These are phyloP conservation scores for Leccinum longicurvipes DNA, from an alignment of 768 basidiomycete species.

Conservation along the genomic window DNA sequence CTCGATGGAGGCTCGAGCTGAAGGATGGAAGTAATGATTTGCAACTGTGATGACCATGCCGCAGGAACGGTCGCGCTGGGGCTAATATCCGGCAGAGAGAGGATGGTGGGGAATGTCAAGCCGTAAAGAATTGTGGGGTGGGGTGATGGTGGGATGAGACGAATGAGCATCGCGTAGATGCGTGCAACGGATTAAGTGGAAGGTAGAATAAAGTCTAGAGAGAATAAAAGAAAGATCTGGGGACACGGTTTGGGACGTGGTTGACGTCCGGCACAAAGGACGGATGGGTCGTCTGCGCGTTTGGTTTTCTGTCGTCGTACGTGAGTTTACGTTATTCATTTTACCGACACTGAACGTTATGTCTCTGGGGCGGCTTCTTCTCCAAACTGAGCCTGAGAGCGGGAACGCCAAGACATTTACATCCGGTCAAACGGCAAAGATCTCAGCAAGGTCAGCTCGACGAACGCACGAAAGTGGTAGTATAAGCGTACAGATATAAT, in stretches of 20 bases:
- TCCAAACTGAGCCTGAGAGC: neutral
- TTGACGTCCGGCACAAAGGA: conserved; percentile 31
- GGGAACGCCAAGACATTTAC: neutral
- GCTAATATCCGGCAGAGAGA: conserved; percentile 36
- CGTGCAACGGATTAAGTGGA: conserved; percentile 21
- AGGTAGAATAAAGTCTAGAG: conserved; percentile 25
- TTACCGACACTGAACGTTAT: conserved; percentile 8
- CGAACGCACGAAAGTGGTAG: neutral
- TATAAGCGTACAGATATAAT: neutral
- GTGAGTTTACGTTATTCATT: conserved; percentile 31
- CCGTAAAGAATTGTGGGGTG: conserved; percentile 59
- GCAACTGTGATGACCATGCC: conserved; percentile 55
- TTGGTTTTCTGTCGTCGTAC: conserved; percentile 29
- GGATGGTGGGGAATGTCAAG: conserved; percentile 45
- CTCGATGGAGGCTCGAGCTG: conserved; percentile 50
- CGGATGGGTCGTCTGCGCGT: conserved; percentile 6
- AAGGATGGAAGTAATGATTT: conserved; percentile 43
- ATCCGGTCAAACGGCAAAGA: neutral
- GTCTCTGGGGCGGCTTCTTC: conserved; percentile 2
- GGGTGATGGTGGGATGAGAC: conserved; percentile 43
- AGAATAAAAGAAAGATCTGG: conserved; percentile 1
- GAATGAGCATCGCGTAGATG: conserved; percentile 50
- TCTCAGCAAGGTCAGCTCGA: neutral
- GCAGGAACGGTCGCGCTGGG: conserved; percentile 37
- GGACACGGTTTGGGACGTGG: too few species aligned